Evolutionary conservation across 2,329 filamentous ascomycete genomes (phyloP).

Genomic region (Colletotrichum sp.): DNA sequence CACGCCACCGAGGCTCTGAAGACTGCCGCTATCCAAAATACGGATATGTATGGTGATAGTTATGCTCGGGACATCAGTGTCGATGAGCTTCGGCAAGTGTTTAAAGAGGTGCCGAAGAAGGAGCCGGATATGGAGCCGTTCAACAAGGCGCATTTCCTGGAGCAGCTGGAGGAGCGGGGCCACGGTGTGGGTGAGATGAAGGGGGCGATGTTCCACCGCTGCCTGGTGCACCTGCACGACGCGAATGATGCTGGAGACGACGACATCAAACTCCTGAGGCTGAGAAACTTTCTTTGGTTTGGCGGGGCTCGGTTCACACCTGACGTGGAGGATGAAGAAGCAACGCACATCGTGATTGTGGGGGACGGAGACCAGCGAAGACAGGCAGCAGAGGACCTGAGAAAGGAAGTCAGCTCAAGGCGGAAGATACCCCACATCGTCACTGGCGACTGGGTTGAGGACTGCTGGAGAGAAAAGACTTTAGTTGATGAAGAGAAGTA

Average conservation of each 20-base stretch:
- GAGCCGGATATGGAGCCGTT: constrained; percentile 43
- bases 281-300: constrained; percentile 69
- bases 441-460: constrained; percentile 72
- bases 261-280: constrained; percentile 31
- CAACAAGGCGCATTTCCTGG: constrained; percentile 51
- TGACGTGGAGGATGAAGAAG: constrained; percentile 50
- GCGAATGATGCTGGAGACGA: constrained; percentile 28
- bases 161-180: constrained; percentile 61
- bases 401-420: constrained; percentile 33
- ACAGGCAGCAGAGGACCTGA: constrained; percentile 44
- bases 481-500: constrained; percentile 79
- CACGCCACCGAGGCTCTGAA: constrained; percentile 64
- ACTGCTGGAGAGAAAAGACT: constrained; percentile 81
- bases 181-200: constrained; percentile 56
- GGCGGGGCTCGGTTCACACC: constrained; percentile 66
- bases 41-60: constrained; percentile 83
- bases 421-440: constrained; percentile 72
- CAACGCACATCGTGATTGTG: constrained; percentile 76
- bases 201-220: constrained; percentile 58
- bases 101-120: constrained; percentile 57
- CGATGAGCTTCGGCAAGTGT: constrained; percentile 63
- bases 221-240: constrained; percentile 43
- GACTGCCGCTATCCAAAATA: constrained; percentile 61
- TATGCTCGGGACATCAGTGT: constrained; percentile 73
- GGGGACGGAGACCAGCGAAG: constrained; percentile 41